These are phyloP conservation scores for Fusarium cyanostomum DNA, from an alignment of 2,329 filamentous ascomycete genomes.

Conservation along the genomic window DNA sequence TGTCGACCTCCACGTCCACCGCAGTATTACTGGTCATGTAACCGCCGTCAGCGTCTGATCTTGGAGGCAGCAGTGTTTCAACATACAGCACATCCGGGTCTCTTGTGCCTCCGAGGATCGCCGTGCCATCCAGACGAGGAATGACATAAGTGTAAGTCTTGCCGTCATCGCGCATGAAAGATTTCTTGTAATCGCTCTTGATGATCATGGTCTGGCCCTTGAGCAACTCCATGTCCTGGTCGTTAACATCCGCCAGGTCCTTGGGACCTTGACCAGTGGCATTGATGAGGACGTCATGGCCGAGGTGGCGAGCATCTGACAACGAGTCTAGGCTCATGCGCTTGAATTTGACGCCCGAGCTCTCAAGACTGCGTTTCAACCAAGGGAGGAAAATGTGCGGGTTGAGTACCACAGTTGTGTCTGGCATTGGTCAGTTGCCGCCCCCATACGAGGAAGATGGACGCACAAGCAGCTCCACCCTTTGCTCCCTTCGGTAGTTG, in stretches of 20 bases:
- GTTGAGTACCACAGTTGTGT: conserved; percentile 10
- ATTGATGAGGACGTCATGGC: conserved; percentile 30
- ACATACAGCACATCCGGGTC: neutral
- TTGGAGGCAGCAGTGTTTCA: neutral
- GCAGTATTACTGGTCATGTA: neutral
- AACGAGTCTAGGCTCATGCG: conserved; percentile 12
- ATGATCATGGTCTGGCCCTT: conserved; percentile 5
- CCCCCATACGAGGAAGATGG: neutral
- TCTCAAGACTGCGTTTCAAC: conserved; percentile 13
- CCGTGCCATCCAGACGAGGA: conserved; percentile 7
- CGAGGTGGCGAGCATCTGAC: conserved; percentile 11
- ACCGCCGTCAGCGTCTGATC: neutral
- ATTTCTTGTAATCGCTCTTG: conserved; percentile 9
- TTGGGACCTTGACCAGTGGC: conserved; percentile 10
- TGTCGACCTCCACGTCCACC: neutral
- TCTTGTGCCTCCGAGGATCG: neutral
- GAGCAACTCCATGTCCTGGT: neutral
- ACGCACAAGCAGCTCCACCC: neutral
- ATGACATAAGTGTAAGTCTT: conserved; percentile 2
- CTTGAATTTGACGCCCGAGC: conserved; percentile 15
- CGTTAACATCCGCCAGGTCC: neutral
- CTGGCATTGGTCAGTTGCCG: neutral
- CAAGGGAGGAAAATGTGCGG: conserved; percentile 17
- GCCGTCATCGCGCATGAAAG: conserved; percentile 1
- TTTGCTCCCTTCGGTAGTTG: conserved; percentile 2